phyloP scores from a whole-genome alignment of 2,329 filamentous ascomycete species.

The Cladosporium austrohemisphaericum region DNA sequence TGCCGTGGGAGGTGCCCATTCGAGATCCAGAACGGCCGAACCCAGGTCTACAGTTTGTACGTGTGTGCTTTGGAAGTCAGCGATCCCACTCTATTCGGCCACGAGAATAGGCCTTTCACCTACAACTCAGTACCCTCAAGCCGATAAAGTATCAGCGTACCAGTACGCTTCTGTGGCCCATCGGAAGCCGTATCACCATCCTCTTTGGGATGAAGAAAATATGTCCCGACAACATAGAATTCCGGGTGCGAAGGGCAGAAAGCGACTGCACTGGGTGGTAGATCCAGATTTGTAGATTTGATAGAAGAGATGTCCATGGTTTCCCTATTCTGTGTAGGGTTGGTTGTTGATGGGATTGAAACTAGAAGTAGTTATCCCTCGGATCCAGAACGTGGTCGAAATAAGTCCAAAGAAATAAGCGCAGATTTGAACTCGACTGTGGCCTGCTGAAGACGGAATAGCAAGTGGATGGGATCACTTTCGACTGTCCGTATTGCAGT shows the following conservation, averaged over 20 bases:
- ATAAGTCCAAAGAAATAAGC: no score
- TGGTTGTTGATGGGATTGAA: no score
- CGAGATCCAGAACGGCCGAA: constrained; percentile 78
- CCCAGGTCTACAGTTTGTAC: constrained; percentile 53
- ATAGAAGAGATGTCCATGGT: constrained; percentile 26
- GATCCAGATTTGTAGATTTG: constrained; percentile 53
- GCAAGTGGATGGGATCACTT: no score
- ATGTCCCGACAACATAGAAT: constrained; percentile 79
- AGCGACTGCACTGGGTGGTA: constrained; percentile 74
- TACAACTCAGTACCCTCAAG: constrained; percentile 55
- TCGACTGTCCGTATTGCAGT: no score
- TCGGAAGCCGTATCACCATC: constrained; percentile 18
- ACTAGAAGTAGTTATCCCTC: no score
- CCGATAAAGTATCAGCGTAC: constrained; percentile 67
- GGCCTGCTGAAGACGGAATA: no score
- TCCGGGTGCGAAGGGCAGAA: constrained; percentile 62
- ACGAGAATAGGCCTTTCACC: constrained; percentile 31
- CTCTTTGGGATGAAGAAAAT: constrained; percentile 59
- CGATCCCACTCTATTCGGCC: background rate
- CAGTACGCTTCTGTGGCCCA: constrained; percentile 52
- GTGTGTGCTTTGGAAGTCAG: constrained; percentile 15
- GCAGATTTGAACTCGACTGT: no score
- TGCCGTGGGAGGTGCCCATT: constrained; percentile 61
- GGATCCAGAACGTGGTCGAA: no score
- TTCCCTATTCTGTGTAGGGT: no score